Evolutionary conservation across 495 filamentous ascomycete species (phyloP), one percentile per base, ranked within the genome.

Genomic region (Neurospora intermedia): DNA sequence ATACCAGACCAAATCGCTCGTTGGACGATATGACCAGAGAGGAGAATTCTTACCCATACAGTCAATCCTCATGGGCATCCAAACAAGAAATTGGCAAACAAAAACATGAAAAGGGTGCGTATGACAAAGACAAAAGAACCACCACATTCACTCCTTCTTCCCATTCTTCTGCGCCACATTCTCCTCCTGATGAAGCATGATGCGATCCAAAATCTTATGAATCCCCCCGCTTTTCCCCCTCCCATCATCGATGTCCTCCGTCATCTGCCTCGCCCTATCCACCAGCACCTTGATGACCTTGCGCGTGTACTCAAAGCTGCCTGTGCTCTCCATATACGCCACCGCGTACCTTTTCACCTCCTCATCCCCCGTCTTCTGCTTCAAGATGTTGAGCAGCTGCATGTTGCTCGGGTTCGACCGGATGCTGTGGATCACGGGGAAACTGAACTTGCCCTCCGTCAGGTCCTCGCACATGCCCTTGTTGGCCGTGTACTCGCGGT

Each of bases 391-490:
- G 74, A 97, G 84, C 66, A 99, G 86, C 79, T 95, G 92, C 40
- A 91, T 87, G 78, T 97, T 94, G 10, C 82, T 82, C 5, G 93
- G 92, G 79, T 94, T 88, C 42, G 90, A 84, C 75, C 94, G 92
- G 75, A 99, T 96, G 80, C 91, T 91, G 82, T 99, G 95, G 74
- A 99, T 98, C 76, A 99, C 92, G 7, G 95, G 95, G 79, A 97
- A 98, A 38, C 91, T 94, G 84, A 98, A 99, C 87, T 99, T 99
- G 54, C 96, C 96, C 84, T 99, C 96, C 1, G 95, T 98, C 74
- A 99, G 82, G 80, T 99, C 96, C 84, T 99, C 96, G 81, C 93
- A 97, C 74, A 97, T 89, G 72, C 96, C 96, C 85, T 98, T 99
- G 77, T 96, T 95, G 69, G 90, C 84, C 69, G 91, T 90, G 83